Percentiles rank a stretch among this genome's conserved stretches.
These are phyloP conservation scores for Aspergillus sp. DNA, from an alignment of 2,329 filamentous ascomycete genomes.

Conservation along the genomic window DNA sequence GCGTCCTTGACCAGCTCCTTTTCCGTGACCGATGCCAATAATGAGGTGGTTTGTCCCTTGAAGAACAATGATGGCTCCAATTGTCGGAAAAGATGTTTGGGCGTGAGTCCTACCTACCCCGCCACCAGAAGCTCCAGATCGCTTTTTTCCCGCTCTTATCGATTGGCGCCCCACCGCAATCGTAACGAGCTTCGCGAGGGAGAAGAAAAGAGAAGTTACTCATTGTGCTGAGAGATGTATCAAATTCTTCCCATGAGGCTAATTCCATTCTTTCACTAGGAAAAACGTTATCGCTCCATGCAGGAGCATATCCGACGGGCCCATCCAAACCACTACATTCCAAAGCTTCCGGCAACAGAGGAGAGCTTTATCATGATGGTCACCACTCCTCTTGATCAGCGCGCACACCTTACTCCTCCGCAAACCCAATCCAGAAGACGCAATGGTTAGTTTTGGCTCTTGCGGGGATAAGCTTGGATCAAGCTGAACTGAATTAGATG, in stretches of 20 bases:
- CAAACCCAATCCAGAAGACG: slow-evolving; percentile 39
- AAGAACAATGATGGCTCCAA: slow-evolving; percentile 94
- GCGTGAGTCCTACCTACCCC: slow-evolving; percentile 69
- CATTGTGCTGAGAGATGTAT: not conserved
- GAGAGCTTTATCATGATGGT: slow-evolving; percentile 98
- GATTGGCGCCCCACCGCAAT: slow-evolving; percentile 19
- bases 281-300: slow-evolving; percentile 97
- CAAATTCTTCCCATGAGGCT: slow-evolving; percentile 8
- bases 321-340: slow-evolving; percentile 95
- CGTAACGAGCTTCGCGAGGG: not conserved
- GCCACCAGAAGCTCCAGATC: slow-evolving; percentile 8
- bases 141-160: slow-evolving; percentile 11
- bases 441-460: slow-evolving; percentile 39
- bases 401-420: slow-evolving; percentile 58
- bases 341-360: slow-evolving; percentile 95
- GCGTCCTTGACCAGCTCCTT: slow-evolving; percentile 86
- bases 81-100: slow-evolving; percentile 96
- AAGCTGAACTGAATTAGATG: slow-evolving; percentile 46
- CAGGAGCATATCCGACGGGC: slow-evolving; percentile 98
- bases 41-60: slow-evolving; percentile 95
- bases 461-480: slow-evolving; percentile 13
- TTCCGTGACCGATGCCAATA: slow-evolving; percentile 87
- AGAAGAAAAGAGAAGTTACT: slow-evolving; percentile 8
- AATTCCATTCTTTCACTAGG: slow-evolving; percentile 56
- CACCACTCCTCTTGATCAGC: slow-evolving; percentile 80